Base-by-base conservation (phyloP, 2,329 filamentous ascomycete genomes). In the Coleophoma cylindrospora region DNA sequence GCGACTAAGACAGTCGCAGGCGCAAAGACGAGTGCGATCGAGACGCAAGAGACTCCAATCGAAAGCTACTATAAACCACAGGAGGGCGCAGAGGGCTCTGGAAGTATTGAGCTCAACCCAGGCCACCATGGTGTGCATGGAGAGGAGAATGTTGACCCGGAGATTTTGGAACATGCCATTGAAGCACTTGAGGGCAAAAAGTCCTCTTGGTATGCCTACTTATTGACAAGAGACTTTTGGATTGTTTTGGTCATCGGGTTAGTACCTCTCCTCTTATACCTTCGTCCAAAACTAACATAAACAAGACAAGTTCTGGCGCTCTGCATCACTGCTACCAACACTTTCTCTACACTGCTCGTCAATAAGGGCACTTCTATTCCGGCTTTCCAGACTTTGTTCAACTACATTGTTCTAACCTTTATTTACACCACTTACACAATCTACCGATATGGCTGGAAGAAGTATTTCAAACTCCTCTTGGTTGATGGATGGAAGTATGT, bases 311-410 rank as follows among this genome's bases (percentile, higher is more conserved):
- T 91, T 47, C 83, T 96, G 41, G 84, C 91, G 4, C 81, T 99
- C 52, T 91, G 90, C 73, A 94, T 95, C 70, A 96, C 91, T 1
- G 84, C 82, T 32, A 96, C 91, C 46, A 96, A 95, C 75, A 97
- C 94, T 44, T 89, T 97, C 65, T 89, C 87, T 36, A 81, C 79
- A 22, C 81, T 96, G 49, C 82, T 99, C 32, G 77, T 76, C 50
- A 61, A 67, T 10, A 70, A 79, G 55, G 79, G 83, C 45, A 91
- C 87, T 57, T 90, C 81, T 54, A 95, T 97, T 59, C 94, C 94
- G 8, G 90, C 94, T 49, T 96, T 97, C 74, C 94, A 99, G 73
- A 90, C 89, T 32, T 81, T 97, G 62, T 95, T 96, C 79, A 96
- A 94, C 72, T 99, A 99, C 70, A 78, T 91, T 40, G 72, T 96